Base-by-base conservation (phyloP, 768 basidiomycete species). In the Boletus sensibilis region DNA sequence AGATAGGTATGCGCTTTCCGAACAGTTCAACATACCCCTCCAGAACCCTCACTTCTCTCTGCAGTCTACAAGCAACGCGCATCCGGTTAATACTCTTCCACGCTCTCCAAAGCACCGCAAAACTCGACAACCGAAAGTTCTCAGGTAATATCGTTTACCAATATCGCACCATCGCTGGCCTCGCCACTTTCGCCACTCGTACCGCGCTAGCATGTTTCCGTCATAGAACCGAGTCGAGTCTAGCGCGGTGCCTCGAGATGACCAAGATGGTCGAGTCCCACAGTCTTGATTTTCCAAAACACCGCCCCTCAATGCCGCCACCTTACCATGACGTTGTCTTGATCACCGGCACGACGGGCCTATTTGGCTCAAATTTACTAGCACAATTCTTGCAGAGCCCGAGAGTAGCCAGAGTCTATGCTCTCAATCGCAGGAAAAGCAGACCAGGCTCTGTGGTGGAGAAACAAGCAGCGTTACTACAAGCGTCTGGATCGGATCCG, bases 41-140 rank as follows among this genome's bases (percentile, higher is more conserved):
- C 21, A 16, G 13, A 39, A 20, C 11, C 1, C 16, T 48, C 13
- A 44, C 31, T 35, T 40, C 5, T 40, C 50, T 52, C 12, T 10
- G 0, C 46, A 80, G 80, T 51, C 46, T 78, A 5, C 71, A 75
- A 58, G 74, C 73, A 20, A 77, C 75, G 0, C 75, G 72, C 64
- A 75, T 78, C 29, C 74, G 76, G 4, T 74, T 76, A 47, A 64
- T 71, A 20, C 60, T 81, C 20, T 57, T 79, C 11, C 68, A 67
- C 2, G 69, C 70, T 14, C 59, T 79, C 5, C 70, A 66, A n/a
- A 53, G 58, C 9, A 60, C 68, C 0, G 60, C 65, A 2, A 49
- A 61, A 20, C 14, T 59, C 6, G 63, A 69, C 31, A 64, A 57
- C 1, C 55, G 58, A 21, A 58, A 62, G 46, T n/a, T 64, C 44